These are phyloP conservation scores for Alternaria gansuensis DNA, from an alignment of 2,329 filamentous ascomycete genomes.

Conservation along the genomic window DNA sequence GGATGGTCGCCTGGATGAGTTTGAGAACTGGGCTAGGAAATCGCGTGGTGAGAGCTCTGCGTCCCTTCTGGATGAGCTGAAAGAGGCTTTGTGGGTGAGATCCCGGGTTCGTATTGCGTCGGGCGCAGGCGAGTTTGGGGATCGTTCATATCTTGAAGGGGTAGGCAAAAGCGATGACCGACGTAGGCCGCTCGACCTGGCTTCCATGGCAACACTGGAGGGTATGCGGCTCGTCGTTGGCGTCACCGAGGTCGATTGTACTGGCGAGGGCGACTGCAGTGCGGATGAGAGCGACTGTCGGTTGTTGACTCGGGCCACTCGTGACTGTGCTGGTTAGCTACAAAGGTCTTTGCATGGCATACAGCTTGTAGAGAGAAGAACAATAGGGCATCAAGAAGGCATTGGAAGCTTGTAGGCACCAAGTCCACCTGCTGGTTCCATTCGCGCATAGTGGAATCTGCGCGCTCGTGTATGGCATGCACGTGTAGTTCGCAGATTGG, in stretches of 20 bases:
- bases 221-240: conserved; percentile 44
- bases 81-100: conserved; percentile 44
- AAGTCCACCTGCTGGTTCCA: background rate
- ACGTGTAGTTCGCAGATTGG: background rate
- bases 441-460: background rate
- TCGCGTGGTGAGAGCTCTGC: conserved; percentile 47
- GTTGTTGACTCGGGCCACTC: conserved; percentile 49
- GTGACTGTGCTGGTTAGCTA: conserved; percentile 40
- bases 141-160: conserved; percentile 38
- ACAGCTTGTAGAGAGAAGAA: background rate
- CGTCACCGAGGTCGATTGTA: conserved; percentile 34
- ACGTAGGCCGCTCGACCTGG: conserved; percentile 38
- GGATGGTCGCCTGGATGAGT: conserved; percentile 44
- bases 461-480: background rate
- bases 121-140: conserved; percentile 41
- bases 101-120: conserved; percentile 40
- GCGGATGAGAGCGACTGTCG: conserved; percentile 49
- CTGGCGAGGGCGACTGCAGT: conserved; percentile 39
- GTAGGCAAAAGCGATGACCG: conserved; percentile 47
- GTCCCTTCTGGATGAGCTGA: conserved; percentile 38
- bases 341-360: background rate
- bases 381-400: background rate
- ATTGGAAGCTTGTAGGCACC: background rate
- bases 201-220: conserved; percentile 34
- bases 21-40: conserved; percentile 43